Evolutionary conservation across 169 alveolate genomes (phyloP).

Genomic region (Besnoitia besnoiti): DNA sequence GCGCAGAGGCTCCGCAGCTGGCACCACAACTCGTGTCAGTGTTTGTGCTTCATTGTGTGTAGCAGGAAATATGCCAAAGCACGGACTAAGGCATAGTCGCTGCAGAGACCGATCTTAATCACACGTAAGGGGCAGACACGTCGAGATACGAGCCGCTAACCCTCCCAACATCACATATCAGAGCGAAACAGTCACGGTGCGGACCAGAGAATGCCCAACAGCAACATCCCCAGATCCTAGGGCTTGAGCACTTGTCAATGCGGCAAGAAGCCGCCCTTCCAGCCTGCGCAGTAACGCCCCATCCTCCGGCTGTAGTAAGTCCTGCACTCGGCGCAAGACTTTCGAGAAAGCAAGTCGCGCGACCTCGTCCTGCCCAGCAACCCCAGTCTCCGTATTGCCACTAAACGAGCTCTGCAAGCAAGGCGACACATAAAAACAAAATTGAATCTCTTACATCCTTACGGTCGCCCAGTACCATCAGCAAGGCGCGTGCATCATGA

Average conservation of each 20-base stretch:
- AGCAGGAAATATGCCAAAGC: no score
- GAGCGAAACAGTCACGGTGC: neutral
- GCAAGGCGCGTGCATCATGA: no score
- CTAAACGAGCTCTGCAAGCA: neutral
- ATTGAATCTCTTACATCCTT: no score
- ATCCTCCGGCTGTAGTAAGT: neutral
- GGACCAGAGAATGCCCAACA: neutral
- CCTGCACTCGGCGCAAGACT: neutral
- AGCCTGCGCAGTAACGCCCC: constrained; percentile 15
- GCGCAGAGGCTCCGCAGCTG: no score
- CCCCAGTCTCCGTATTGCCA: neutral
- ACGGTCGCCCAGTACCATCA: neutral
- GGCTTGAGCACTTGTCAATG: neutral
- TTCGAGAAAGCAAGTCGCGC: neutral
- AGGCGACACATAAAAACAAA: no score
- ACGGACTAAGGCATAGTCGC: no score
- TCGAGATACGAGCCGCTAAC: no score
- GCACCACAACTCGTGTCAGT: no score
- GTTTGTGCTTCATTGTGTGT: no score
- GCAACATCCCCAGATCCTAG: neutral
- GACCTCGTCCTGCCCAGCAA: neutral
- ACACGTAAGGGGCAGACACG: no score
- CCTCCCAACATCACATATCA: neutral
- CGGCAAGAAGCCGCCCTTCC: constrained; percentile 18
- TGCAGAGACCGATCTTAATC: no score